Conservation (phyloP, 331 rosid genomes). For the Acacia pycnantha region DNA sequence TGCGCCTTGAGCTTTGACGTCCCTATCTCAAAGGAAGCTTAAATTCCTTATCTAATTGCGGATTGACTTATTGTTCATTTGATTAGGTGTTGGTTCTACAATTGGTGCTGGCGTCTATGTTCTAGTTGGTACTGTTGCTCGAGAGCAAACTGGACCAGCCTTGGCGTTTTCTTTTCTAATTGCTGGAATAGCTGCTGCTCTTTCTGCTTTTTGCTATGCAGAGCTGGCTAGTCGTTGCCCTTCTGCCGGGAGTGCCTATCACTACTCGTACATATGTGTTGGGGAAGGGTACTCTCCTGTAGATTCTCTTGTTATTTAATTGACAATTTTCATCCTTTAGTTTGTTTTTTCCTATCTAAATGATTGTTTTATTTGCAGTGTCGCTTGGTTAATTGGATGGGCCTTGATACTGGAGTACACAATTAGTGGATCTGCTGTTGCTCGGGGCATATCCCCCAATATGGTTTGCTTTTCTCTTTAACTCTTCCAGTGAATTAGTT, state of each 20-base stretch:
- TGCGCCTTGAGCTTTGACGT: background rate
- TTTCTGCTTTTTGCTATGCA: constrained; percentile 93
- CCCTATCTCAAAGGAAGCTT: background rate
- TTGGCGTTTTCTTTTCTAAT: constrained; percentile 73
- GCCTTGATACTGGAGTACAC: constrained; percentile 87
- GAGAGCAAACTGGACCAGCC: constrained; percentile 91
- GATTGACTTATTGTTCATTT: background rate
- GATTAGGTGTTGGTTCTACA: constrained; percentile 87
- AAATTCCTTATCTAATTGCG: background rate
- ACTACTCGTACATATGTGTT: constrained; percentile 83
- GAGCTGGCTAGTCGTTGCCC: constrained; percentile 94
- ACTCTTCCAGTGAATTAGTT: background rate
- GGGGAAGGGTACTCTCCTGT: constrained; percentile 72
- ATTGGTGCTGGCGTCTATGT: constrained; percentile 97
- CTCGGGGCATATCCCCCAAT: constrained; percentile 96
- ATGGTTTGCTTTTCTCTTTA: constrained; percentile 46
- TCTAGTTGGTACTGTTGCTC: constrained; percentile 92
- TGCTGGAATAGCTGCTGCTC: constrained; percentile 89
- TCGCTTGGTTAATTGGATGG: constrained; percentile 98
- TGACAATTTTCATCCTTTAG: background rate
- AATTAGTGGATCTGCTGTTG: constrained; percentile 86
- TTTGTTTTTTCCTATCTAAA: background rate
- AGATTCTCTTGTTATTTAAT: constrained; percentile 4
- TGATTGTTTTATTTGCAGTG: constrained; percentile 45
- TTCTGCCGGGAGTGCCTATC: constrained; percentile 98